Evolutionary conservation across 2,329 filamentous ascomycete genomes (phyloP), one percentile per base, ranked within the genome.

Genomic region (Chaetomium sp.): DNA sequence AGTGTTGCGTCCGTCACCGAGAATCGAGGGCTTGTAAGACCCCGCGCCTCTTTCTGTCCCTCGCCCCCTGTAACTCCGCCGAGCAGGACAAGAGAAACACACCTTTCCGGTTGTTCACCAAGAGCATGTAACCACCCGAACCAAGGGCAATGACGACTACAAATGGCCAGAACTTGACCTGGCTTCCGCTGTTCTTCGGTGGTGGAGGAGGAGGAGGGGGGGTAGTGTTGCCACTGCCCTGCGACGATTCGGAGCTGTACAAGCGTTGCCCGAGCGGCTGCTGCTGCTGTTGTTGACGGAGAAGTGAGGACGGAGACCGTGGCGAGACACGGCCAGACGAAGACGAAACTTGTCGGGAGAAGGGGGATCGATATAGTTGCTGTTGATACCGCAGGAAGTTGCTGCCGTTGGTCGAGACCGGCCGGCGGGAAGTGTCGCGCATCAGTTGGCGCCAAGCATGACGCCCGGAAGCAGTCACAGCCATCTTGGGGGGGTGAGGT

Each of bases 91-190:
- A 2, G 44, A 14, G 5, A 10, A 54, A 46, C 75, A 68, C 57
- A 80, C 79, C 75, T 69, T 72, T 73, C 60, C 74, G 77, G 59
- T 68, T 70, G 58, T 80, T 78, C 49, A 78, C 74, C 45, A 82
- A 68, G 38, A 75, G 67, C 36, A 76, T 67, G 66, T 81, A 83
- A 32, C 75, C 77, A 11, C 73, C 74, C 6, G 73, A 72, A 48
- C 77, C 76, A 12, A 76, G 61, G 36, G 69, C 74, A 59, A 81
- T 75, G 61, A 82, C 70, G 51, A 71, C 67, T 46, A 78, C n/a
- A 60, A 82, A 82, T 2, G 79, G 79, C 78, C 79, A 81, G 67
- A 82, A 81, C 69, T 81, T 81, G 72, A 82, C 66, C 40, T 56
- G 55, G 55, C 56, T 60, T 19, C 54, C 55, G 44, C 51, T 56